Base-by-base conservation (phyloP, 306 rosid species). In the Cucurbita pepo region DNA sequence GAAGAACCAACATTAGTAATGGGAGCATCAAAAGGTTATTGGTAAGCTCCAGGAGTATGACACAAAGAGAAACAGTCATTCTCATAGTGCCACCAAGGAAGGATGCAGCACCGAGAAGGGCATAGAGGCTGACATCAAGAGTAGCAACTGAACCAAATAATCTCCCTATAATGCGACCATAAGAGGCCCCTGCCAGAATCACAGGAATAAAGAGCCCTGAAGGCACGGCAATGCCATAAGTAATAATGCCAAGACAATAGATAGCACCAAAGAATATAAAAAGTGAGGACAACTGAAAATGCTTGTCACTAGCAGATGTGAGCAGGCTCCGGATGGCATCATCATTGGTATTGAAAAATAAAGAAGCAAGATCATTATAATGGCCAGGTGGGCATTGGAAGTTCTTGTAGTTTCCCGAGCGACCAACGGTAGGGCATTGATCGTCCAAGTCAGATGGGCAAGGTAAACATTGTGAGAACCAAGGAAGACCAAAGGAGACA, bases 61-160 rank as follows among this genome's bases (percentile, higher is more conserved):
- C 69, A 56, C 97, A 91, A 0, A 91, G 47, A 65, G 97, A 94
- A 45, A 94, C 98, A 5, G 98, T 94, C 98, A 94, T 94, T 79
- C 98, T 89, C 98, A 94, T 94, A 69, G 97, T 94, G 62, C 98
- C 98, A 52, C 97, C 97, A 47, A 92, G 97, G 78, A 92, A 85
- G 50, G 96, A 88, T 7, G 97, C 95, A 21, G 97, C 92, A 75
- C 97, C 97, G 48, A 92, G 96, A 76, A 92, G 89, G 56, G 97
- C 87, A 71, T 86, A 92, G 76, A 92, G 83, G 60, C 96, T 91
- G 34, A 73, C 79, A 75, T 88, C 96, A 36, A 90, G 84, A 59
- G 41, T 25, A 4, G 85, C 82, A 75, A 86, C 41, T 30, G 87
- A 72, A 41, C 84, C 83, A 19, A 88, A 72, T 7, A 89, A 76